phyloP scores from a whole-genome alignment of 805 yeast genomes.

The Barnettozyma salicaria region DNA sequence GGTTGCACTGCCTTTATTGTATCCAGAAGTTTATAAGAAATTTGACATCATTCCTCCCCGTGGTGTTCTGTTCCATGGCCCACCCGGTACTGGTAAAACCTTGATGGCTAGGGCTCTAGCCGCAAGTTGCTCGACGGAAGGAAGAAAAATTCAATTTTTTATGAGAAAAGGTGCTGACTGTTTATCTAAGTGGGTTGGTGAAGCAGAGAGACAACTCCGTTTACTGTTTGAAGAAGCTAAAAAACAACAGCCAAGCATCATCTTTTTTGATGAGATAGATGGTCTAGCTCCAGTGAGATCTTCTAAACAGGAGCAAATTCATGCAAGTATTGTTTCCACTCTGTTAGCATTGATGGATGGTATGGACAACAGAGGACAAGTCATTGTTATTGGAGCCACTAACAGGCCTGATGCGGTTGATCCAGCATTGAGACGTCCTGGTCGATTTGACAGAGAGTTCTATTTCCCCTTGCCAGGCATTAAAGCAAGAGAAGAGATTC shows the following conservation, averaged over 20 bases:
- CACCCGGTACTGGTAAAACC: conserved; percentile 99
- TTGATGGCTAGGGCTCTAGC: conserved; percentile 97
- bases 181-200: conserved; percentile 98
- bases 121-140: conserved; percentile 83
- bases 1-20: conserved; percentile 88
- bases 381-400: conserved; percentile 96
- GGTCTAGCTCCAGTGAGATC: conserved; percentile 98
- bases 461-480: conserved; percentile 90
- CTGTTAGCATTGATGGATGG: conserved; percentile 96
- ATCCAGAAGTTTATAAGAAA: conserved; percentile 88
- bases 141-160: conserved; percentile 85
- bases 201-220: conserved; percentile 92
- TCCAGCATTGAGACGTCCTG: conserved; percentile 95
- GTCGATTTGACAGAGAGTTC: conserved; percentile 94
- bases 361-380: conserved; percentile 98
- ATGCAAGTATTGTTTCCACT: conserved; percentile 95
- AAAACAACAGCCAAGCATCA: conserved; percentile 91
- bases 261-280: conserved; percentile 96
- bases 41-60: conserved; percentile 94
- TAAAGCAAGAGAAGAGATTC: conserved; percentile 70
- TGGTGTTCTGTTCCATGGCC: conserved; percentile 96
- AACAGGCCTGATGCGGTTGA: conserved; percentile 98
- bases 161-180: conserved; percentile 99
- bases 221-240: conserved; percentile 92
- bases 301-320: conserved; percentile 96